These are phyloP conservation scores for Suhomyces vadensis DNA, from an alignment of 805 yeast species.

Conservation along the genomic window DNA sequence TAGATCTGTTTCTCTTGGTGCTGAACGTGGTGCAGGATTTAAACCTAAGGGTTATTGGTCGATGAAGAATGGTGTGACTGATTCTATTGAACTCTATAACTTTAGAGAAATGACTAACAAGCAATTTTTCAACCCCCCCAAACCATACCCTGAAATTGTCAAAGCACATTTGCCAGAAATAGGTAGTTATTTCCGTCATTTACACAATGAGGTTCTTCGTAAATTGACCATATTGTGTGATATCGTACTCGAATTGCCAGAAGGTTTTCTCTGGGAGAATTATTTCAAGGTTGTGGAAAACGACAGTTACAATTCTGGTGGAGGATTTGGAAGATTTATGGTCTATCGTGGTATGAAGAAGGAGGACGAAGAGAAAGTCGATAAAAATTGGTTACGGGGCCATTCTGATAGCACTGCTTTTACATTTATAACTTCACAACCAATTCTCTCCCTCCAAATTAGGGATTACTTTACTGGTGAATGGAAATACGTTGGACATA, in stretches of 20 bases:
- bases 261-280: constrained; percentile 30
- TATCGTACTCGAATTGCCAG: constrained; percentile 28
- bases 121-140: constrained; percentile 19
- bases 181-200: constrained; percentile 22
- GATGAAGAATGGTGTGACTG: constrained; percentile 30
- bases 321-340: constrained; percentile 34
- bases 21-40: constrained; percentile 31
- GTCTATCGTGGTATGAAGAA: constrained; percentile 26
- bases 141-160: constrained; percentile 27
- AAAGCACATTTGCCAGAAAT: constrained; percentile 24
- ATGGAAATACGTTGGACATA: constrained; percentile 34
- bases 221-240: constrained; percentile 28
- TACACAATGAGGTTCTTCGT: constrained; percentile 23
- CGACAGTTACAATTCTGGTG: constrained; percentile 26
- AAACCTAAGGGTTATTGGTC: constrained; percentile 34
- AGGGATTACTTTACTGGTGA: constrained; percentile 30
- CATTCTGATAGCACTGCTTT: constrained; percentile 34
- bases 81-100: constrained; percentile 29
- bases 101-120: constrained; percentile 28
- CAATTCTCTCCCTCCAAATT: constrained; percentile 31
- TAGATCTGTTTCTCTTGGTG: constrained; percentile 26
- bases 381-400: constrained; percentile 30
- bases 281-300: constrained; percentile 25
- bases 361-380: constrained; percentile 25
- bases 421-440: constrained; percentile 34